Evolutionary conservation across 306 rosid genomes (phyloP), one percentile per base, ranked within the genome.

Genomic region (Lupinus albus): DNA sequence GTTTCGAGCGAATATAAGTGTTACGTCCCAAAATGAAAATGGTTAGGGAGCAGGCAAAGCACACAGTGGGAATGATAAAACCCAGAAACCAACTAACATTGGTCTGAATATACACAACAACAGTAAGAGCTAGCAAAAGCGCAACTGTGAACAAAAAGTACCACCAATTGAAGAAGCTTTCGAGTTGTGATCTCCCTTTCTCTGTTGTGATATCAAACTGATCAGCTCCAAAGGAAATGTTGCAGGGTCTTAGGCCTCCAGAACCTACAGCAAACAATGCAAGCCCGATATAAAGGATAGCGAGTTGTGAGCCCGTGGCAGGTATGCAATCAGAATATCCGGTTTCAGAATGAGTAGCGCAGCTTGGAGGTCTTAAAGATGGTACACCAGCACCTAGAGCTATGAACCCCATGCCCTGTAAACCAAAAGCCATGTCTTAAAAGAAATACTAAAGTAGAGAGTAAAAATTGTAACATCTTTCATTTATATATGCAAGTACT

Each of bases 221-320:
- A 54, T 89, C 84, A 4, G 89, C 89, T 15, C 96, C 96, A 20
- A 86, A 89, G 78, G 93, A 79, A 76, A 89, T 83, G 76, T 86
- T 86, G 76, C 88, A 89, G 6, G 91, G 87, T 52, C 91, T 76
- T n/a, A 83, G 71, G 35, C 85, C 78, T n/a, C 87, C 87, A 11
- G 78, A 77, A 12, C 93, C 91, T 11, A 81, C 13, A 28, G 83
- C 76, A 0, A 83, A 47, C 3, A 89, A 44, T 7, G 80, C 89
- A 5, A 84, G 82, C 12, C 78, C 88, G 4, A 3, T n/a, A 51
- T 36, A 83, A 0, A 89, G 81, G 16, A 89, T 33, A 0, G 72
- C 60, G 3, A 81, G 76, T 12, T 89, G 88, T 44, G 59, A 20
- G 30, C 38, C 11, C 0, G 36, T 61, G 55, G 87, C 76, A 10